Evolutionary conservation across 2,329 filamentous ascomycete genomes (phyloP), one percentile per base, ranked within the genome.

Genomic region (Lomentospora prolificans): DNA sequence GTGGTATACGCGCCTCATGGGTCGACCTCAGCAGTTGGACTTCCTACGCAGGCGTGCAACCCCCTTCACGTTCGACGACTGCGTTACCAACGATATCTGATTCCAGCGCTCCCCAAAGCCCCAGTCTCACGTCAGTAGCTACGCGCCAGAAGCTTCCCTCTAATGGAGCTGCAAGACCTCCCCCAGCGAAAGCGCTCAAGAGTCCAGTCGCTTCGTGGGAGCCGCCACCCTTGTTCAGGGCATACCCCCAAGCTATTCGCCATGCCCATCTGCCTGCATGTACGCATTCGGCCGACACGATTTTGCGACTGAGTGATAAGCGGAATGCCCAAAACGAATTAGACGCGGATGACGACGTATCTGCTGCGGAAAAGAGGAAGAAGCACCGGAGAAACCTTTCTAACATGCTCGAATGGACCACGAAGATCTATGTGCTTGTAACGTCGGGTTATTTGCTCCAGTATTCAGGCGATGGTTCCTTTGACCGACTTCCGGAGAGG

Each of bases 221-320:
- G 56, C 80, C 85, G 14, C 88, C 89, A 5, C 88, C 90, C 2
- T 72, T 96, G 10, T 95, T 91, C 67, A 87, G 95, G 67, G 90
- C 89, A 10, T 95, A 90, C 66, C 86, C 89, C 0, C 90, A 95
- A 68, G 84, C 89, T 2, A 79, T 89, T 61, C 90, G 87, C 64
- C 82, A 94, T 67, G 84, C 82, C 9, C 82, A 79, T 14, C 74
- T 95, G 3, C 79, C 84, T 25, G 79, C 86, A 14, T 85, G 86
- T 36, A 80, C 78, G 2, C 70, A 86, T 9, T 81, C 86, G 1
- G 79, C 86, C 1, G 90, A 95, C 58, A 70, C 79, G 1, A 80
- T 94, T 50, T 67, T 90, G 53, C 81, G 85, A 58, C 70, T 80
- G 51, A 80, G 82, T 60, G 76, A 78, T 53, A 73, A 75, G 58